These are phyloP conservation scores for Linderniella brevidens DNA, from an alignment of 257 asterid genomes.

Conservation along the genomic window DNA sequence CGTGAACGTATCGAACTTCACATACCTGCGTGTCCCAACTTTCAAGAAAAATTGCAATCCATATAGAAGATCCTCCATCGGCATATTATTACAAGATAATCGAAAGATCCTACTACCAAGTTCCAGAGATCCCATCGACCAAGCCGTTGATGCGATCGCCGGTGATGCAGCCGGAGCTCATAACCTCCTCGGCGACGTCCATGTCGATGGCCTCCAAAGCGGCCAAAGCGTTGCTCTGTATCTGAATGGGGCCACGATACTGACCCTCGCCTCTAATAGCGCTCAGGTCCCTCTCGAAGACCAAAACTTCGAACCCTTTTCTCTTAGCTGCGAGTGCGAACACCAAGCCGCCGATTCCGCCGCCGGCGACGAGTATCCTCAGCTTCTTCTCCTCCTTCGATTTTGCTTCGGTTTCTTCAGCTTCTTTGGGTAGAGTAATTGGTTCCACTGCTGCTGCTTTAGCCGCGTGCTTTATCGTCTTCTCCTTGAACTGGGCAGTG, in stretches of 20 bases:
- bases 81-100: not conserved
- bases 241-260: constrained; percentile 87
- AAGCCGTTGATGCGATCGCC: constrained; percentile 92
- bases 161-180: constrained; percentile 75
- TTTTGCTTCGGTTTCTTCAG: too few relatives aligned
- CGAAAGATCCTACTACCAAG: constrained; percentile 34
- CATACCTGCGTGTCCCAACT: constrained; percentile 43
- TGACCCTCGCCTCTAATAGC: constrained; percentile 95
- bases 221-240: constrained; percentile 94
- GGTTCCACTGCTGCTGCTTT: too few relatives aligned
- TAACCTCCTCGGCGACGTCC: constrained; percentile 67
- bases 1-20: constrained; percentile 93
- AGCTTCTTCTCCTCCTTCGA: constrained; percentile 12
- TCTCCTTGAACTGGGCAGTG: too few relatives aligned
- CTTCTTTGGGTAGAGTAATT: too few relatives aligned
- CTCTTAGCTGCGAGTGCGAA: constrained; percentile 80
- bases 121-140: constrained; percentile 77
- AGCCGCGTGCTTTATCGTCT: too few relatives aligned
- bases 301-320: constrained; percentile 73
- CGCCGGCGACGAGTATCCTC: constrained; percentile 86
- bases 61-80: too few relatives aligned
- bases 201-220: constrained; percentile 87
- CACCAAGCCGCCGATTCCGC: constrained; percentile 90
- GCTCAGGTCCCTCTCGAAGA: constrained; percentile 92
- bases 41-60: too few relatives aligned